phyloP scores from a whole-genome alignment of 176 grass and related monocot species.

The Carex myosuroides region DNA sequence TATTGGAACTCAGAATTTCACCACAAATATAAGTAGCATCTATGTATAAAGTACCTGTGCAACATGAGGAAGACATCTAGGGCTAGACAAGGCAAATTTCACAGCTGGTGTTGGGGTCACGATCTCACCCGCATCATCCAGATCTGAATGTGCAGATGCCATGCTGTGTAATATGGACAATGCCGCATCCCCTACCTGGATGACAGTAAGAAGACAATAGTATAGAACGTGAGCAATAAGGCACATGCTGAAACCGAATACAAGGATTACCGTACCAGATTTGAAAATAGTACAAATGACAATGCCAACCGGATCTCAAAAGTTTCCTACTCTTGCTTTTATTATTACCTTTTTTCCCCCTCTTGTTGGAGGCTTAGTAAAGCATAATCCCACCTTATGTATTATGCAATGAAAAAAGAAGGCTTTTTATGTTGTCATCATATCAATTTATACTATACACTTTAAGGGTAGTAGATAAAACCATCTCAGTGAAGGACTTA shows the following conservation, averaged over 20 bases:
- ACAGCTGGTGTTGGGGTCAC: slow-evolving; percentile 96
- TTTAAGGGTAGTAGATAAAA: neutral
- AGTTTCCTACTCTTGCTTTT: neutral
- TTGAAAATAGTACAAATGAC: neutral
- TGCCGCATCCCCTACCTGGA: slow-evolving; percentile 79
- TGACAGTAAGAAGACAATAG: slow-evolving; percentile 2
- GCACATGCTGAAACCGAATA: neutral
- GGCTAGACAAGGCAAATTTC: slow-evolving; percentile 87
- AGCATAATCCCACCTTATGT: neutral
- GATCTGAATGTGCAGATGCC: slow-evolving; percentile 95
- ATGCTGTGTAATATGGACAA: slow-evolving; percentile 87
- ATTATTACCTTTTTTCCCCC: neutral
- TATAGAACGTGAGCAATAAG: neutral
- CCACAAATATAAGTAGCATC: neutral
- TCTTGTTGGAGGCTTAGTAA: neutral
- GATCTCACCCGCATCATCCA: slow-evolving; percentile 97
- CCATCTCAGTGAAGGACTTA: neutral
- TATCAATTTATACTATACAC: neutral
- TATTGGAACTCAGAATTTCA: neutral
- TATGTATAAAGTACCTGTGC: slow-evolving; percentile 47
- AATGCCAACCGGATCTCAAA: neutral
- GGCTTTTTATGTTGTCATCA: neutral
- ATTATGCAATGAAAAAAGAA: neutral
- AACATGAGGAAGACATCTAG: slow-evolving; percentile 97
- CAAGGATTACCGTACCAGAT: neutral